Conservation (phyloP, 2,329 filamentous ascomycete species). For the Plectosphaerella sp. region DNA sequence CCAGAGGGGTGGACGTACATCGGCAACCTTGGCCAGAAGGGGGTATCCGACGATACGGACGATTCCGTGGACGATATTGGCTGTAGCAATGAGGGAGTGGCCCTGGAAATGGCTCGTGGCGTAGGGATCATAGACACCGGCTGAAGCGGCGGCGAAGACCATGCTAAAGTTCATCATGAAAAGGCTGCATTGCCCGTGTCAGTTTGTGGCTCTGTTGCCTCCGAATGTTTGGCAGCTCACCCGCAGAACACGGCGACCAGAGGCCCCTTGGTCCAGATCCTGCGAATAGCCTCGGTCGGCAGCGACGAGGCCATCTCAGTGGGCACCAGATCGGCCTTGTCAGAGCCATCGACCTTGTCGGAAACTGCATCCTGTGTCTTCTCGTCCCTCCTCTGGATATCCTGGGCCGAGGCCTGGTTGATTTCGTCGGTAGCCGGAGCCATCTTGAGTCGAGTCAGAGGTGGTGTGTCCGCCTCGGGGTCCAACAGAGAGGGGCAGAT, state of each 20-base stretch:
- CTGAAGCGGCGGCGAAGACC: constrained; percentile 24
- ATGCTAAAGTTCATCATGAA: constrained; percentile 24
- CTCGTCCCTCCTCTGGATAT: no score
- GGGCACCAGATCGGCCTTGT: no score
- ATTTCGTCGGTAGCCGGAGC: no score
- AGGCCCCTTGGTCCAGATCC: constrained; percentile 1
- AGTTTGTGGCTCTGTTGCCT: no score
- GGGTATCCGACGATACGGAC: constrained; percentile 51
- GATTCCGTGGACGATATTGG: constrained; percentile 41
- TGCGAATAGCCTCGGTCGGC: constrained; percentile 1
- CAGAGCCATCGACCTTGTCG: no score
- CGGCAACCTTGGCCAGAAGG: constrained; percentile 55
- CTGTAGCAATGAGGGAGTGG: constrained; percentile 46
- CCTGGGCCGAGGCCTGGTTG: no score
- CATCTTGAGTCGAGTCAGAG: no score
- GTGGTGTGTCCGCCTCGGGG: no score
- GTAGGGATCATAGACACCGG: constrained; percentile 24
- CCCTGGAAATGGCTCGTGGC: constrained; percentile 33
- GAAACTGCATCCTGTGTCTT: no score
- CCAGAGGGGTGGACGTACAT: constrained; percentile 20
- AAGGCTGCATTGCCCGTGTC: constrained; percentile 11
- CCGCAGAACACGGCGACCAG: neutral
- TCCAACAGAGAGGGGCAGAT: no score
- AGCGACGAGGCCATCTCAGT: neutral
- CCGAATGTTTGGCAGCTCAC: neutral